Evolutionary conservation across 257 asterid species (phyloP).

Genomic region (Verbena officinalis): DNA sequence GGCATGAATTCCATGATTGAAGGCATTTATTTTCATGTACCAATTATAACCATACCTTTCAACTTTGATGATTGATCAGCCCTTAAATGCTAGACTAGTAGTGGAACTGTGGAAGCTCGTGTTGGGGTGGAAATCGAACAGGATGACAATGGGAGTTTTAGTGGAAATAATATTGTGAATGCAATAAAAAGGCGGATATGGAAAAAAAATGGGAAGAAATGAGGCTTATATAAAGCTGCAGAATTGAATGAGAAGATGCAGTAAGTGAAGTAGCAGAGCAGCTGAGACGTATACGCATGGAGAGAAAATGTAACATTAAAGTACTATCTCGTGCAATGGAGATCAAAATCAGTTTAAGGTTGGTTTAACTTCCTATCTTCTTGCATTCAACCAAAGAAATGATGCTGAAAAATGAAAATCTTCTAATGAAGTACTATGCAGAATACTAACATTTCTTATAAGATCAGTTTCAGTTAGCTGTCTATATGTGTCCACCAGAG

Average conservation of each 20-base stretch:
- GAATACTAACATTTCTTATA: background rate
- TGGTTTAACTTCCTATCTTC: too few relatives aligned
- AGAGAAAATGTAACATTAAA: background rate
- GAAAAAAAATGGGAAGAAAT: conserved; percentile 18
- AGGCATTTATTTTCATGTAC: conserved; percentile 35
- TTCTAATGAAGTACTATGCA: background rate
- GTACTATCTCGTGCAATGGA: too few relatives aligned
- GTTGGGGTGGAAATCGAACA: conserved; percentile 33
- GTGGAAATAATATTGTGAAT: conserved; percentile 18
- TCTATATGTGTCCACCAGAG: background rate
- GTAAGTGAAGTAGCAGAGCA: conserved; percentile 17
- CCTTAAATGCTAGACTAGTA: conserved; percentile 32
- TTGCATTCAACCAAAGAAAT: background rate
- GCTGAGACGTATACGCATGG: conserved; percentile 22
- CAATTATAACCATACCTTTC: conserved; percentile 38
- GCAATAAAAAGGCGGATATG: conserved; percentile 20
- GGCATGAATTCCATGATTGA: conserved; percentile 43
- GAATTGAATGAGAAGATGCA: conserved; percentile 24
- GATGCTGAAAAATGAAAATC: background rate
- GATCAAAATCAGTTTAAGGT: too few relatives aligned
- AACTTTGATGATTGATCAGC: conserved; percentile 43
- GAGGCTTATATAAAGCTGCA: conserved; percentile 15
- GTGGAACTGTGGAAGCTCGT: conserved; percentile 39
- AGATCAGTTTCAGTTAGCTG: background rate
- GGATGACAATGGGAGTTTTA: conserved; percentile 19